These are phyloP conservation scores for Pythium rishiriense DNA, from an alignment of 352 stramenopile genomes.

Conservation along the genomic window DNA sequence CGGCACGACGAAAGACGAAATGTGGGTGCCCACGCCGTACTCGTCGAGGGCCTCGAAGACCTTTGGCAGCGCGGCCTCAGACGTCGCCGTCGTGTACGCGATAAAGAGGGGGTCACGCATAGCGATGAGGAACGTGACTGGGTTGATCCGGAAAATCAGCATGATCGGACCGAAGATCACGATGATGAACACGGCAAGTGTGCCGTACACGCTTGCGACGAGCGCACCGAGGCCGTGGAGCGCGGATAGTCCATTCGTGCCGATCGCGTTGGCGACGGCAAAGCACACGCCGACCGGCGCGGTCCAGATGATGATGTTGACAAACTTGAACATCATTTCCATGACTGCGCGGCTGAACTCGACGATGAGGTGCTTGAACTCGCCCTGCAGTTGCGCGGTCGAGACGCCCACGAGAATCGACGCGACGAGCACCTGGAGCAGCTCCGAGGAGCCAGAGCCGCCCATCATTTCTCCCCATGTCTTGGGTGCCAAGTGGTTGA, in stretches of 20 bases:
- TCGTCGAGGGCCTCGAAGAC: constrained; percentile 53
- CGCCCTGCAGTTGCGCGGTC: constrained; percentile 33
- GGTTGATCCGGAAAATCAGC: constrained; percentile 49
- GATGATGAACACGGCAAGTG: constrained; percentile 49
- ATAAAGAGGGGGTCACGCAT: constrained; percentile 59
- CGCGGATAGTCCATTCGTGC: constrained; percentile 46
- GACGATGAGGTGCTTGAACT: constrained; percentile 27
- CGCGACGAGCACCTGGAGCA: constrained; percentile 57
- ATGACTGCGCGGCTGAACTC: constrained; percentile 42
- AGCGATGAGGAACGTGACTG: constrained; percentile 40
- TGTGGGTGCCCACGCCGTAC: constrained; percentile 51
- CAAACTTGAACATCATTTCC: constrained; percentile 76
- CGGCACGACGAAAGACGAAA: constrained; percentile 56
- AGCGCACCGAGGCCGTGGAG: constrained; percentile 40
- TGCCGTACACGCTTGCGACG: constrained; percentile 48
- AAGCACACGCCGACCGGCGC: constrained; percentile 63
- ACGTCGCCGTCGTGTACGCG: constrained; percentile 43
- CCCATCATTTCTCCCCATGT: constrained; percentile 19
- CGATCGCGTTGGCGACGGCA: constrained; percentile 50
- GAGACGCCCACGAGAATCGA: constrained; percentile 46
- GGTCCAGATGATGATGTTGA: constrained; percentile 70
- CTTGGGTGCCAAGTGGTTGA: constrained; percentile 18
- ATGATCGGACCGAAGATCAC: constrained; percentile 48
- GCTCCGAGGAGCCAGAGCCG: constrained; percentile 43
- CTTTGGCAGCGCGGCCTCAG: constrained; percentile 39